Base-by-base conservation (phyloP, 108 stramenopile genomes). In the Nitzschia sp. region DNA sequence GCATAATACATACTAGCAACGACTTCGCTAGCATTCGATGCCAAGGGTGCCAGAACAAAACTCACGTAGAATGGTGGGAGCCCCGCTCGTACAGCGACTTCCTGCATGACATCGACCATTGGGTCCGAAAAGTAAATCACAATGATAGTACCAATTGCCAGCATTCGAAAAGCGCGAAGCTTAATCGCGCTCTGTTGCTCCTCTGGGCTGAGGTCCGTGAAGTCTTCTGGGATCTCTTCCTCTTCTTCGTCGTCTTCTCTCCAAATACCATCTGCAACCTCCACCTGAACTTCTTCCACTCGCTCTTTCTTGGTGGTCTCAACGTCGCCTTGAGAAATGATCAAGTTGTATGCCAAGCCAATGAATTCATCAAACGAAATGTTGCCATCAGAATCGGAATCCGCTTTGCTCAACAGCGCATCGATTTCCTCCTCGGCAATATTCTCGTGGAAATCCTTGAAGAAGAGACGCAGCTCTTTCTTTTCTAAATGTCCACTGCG, bases 41-140 rank as follows among this genome's bases (percentile, higher is more conserved):
- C 97, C 11, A 99, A 59, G 0, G 98, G 98, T 4, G 98, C 96
- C n/a, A 99, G 75, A 1, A 98, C 80, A 72, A 99, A 99, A 58
- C 95, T 92, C 16, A 99, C 93, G 77, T 97, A 98, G 76, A 98
- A 98, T 4, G 96, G 76, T 17, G 89, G 76, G 35, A 98, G 68
- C 1, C 68, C 66, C 0, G 80, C 59, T 16, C 93, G 84, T 29
- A 62, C 72, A 8, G 97, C 97, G 47, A 98, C 82, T 69, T 93
- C 95, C 23, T 89, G 76, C 79, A 99, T 74, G 23, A 97, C 96
- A 66, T 97, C 97, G 9, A 99, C 97, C 97, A 99, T 97, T 4
- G 98, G 96, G 75, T 99, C 98, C 9, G 89, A 89, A 63, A 99
- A 97, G 26, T 96, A 53, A 27, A 97, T 64, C 27, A 99, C 96